Percentiles rank a stretch among this genome's conserved stretches.
These are phyloP conservation scores for Pichia sp. DNA, from an alignment of 1,139 yeast genomes.

Conservation along the genomic window DNA sequence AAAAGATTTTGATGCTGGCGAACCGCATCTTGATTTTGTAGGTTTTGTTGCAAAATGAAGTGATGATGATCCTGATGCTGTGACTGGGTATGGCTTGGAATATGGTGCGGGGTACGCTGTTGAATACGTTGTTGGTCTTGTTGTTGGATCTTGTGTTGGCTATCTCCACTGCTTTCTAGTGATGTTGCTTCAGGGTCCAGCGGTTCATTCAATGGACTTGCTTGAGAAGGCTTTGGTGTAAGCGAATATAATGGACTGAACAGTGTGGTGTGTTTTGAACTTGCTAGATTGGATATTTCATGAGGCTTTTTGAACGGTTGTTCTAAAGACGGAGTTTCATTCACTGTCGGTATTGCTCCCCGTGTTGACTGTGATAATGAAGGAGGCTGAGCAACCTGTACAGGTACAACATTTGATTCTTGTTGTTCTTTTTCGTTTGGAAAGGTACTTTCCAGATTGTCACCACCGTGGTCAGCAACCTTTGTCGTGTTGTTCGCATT, in stretches of 20 bases:
- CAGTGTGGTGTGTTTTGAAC: neutral
- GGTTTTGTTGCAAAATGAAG: neutral
- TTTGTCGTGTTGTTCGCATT: neutral
- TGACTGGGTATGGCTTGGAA: too few relatives aligned
- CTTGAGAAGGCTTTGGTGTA: neutral
- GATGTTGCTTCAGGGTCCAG: neutral
- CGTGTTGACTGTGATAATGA: neutral
- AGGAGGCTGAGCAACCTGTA: neutral
- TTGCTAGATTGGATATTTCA: neutral
- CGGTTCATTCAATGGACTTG: neutral
- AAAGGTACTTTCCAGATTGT: neutral
- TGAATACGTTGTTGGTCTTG: neutral
- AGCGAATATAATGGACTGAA: neutral
- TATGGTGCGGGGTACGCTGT: neutral
- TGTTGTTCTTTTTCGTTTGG: neutral
- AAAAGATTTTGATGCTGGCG: neutral
- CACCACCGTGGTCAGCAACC: neutral
- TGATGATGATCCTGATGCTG: neutral
- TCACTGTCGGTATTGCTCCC: neutral
- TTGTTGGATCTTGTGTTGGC: neutral
- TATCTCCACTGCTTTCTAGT: neutral
- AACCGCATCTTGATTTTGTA: neutral
- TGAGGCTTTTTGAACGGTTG: neutral
- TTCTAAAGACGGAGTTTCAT: neutral
- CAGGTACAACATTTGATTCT: neutral